Percentiles rank a stretch among this genome's conserved stretches.
Evolutionary conservation across 1,139 yeast genomes (phyloP).

Genomic region (Tardiomyces digboiensis): DNA sequence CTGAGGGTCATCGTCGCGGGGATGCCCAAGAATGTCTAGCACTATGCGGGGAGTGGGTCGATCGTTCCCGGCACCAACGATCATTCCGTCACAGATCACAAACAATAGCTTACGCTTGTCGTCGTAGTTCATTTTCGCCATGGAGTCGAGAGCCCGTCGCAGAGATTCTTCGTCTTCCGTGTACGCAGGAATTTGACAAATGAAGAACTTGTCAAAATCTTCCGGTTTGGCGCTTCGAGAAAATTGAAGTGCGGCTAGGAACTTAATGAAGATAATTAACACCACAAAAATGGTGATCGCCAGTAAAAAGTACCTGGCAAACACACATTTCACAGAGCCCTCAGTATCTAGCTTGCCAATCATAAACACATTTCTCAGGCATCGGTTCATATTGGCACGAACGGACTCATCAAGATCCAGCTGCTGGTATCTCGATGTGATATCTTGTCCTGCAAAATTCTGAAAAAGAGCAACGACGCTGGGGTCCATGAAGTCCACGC

Average conservation of each 20-base stretch:
- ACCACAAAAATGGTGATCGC: conserved; percentile 32
- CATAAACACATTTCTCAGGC: conserved; percentile 30
- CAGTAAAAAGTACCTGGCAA: conserved; percentile 32
- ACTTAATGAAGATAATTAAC: conserved; percentile 27
- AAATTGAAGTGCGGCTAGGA: conserved; percentile 32
- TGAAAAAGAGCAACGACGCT: conserved; percentile 23
- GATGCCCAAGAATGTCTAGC: conserved; percentile 31
- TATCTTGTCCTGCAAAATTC: conserved; percentile 28
- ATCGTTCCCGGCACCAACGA: conserved; percentile 35
- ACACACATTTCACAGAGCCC: conserved; percentile 28
- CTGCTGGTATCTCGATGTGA: conserved; percentile 20
- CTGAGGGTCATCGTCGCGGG: conserved; percentile 30
- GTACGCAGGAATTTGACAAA: conserved; percentile 35
- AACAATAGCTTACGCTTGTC: conserved; percentile 32
- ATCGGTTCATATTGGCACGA: conserved; percentile 21
- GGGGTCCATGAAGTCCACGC: conserved; percentile 24
- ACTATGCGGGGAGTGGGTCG: conserved; percentile 34
- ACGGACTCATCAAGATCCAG: conserved; percentile 18
- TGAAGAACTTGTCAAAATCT: conserved; percentile 30
- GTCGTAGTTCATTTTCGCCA: conserved; percentile 31
- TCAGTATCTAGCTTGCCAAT: conserved; percentile 32
- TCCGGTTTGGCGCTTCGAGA: conserved; percentile 27
- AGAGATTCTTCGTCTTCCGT: conserved; percentile 34
- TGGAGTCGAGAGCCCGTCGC: conserved; percentile 34
- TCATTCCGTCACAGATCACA: conserved; percentile 35